A percentile compares a stretch with the other conserved stretches of the same genome.
phyloP scores from a whole-genome alignment of 345 rosid genomes.

The Rhodamnia rubescens region DNA sequence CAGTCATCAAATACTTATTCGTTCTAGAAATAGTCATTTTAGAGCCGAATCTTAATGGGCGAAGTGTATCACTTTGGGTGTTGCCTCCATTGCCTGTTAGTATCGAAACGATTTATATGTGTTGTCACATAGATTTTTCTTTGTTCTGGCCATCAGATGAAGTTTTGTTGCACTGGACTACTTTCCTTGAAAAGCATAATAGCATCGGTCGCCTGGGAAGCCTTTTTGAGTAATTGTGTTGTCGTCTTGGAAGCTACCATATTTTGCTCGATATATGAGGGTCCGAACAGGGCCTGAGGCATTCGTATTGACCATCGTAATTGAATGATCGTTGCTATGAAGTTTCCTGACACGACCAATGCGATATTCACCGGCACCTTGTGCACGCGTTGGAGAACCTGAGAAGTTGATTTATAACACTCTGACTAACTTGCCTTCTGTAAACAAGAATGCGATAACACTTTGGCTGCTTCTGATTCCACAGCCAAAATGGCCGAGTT shows the following conservation, averaged over 20 bases:
- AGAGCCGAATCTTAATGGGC: not conserved
- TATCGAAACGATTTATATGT: not conserved
- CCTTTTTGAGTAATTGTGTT: not conserved
- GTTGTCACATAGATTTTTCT: not conserved
- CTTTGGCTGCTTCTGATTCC: not conserved
- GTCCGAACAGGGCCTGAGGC: not conserved
- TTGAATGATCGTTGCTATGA: not conserved
- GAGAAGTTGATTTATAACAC: not conserved
- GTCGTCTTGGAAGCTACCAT: not conserved
- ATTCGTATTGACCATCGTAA: not conserved
- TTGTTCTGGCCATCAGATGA: not conserved
- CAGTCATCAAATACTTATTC: not conserved
- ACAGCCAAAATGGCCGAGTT: not conserved
- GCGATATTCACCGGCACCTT: not conserved
- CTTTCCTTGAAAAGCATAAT: not conserved
- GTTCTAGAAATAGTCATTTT: not conserved
- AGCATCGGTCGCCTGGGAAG: not conserved
- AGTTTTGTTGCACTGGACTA: not conserved
- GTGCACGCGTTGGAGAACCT: not conserved
- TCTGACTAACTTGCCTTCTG: not conserved
- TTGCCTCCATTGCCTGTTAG: not conserved
- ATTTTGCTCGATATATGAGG: too few species aligned
- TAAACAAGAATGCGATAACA: not conserved
- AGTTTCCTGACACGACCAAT: not conserved
- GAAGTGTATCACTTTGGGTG: not conserved